Evolutionary conservation across 2,329 filamentous ascomycete genomes (phyloP), one percentile per base, ranked within the genome.

Genomic region (Colletotrichum scovillei): DNA sequence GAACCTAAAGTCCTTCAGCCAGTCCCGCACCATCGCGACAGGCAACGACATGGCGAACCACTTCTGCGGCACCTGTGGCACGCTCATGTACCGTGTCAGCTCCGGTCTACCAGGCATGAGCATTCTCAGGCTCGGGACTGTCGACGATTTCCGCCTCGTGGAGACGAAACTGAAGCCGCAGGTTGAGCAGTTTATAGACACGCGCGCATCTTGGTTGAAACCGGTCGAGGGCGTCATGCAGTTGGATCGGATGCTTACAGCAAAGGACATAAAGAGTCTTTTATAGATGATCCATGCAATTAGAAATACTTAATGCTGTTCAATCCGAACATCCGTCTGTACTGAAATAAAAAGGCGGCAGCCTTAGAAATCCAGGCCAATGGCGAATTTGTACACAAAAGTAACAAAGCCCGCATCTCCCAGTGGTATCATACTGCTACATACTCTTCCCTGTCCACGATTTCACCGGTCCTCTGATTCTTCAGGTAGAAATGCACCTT

Each of bases 51-150:
- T 92, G 90, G 88, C 87, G 6, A 92, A 92, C 76, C 83, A 85
- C 77, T 93, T 92, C 79, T 93, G 91, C 76, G 81, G 77, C 0
- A 87, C 83, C 0, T 93, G 91, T 77, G 90, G 91, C 0, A 87
- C 87, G 0, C 84, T 92, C 5, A 88, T 92, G 89, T 92, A 91
- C 76, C 85, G 90, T 0, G 78, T 85, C 9, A 81, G 86, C 14
- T 77, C 80, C 1, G 81, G 77, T 0, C 87, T 83, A 64, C 88
- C 88, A 0, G 87, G 83, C 0, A 70, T 73, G 60, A 87, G 80
- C 42, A 86, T 92, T 60, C 66, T 89, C 73, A 81, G 90, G 0
- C 85, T 91, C 65, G 91, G 91, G 0, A 92, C 88, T 0, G 86
- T 93, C 2, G 91, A 93, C 78, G 90, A 92, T 80, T 90, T 90